These are phyloP conservation scores for Tulasnella sp. DNA, from an alignment of 768 basidiomycete genomes.

Conservation along the genomic window DNA sequence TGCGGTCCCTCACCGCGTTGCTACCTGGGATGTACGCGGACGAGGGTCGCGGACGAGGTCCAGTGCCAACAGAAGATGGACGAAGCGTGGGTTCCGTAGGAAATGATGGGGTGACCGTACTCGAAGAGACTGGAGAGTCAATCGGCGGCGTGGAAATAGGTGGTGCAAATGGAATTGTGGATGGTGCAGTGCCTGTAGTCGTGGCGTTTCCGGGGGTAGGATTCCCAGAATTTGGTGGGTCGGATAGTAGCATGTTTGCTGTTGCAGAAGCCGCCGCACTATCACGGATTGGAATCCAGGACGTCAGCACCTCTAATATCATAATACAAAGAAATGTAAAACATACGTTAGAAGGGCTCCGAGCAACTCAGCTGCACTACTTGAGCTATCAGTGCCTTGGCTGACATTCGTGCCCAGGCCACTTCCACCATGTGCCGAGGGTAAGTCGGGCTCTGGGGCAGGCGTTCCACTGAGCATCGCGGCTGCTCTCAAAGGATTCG, in stretches of 20 bases:
- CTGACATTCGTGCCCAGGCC: neutral
- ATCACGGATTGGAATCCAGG: neutral
- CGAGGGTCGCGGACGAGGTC: constrained; percentile 4
- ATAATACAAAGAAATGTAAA: neutral
- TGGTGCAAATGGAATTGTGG: neutral
- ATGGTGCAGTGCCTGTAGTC: neutral
- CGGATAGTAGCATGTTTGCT: constrained; percentile 11
- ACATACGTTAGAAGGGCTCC: constrained; percentile 14
- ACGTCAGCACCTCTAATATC: neutral
- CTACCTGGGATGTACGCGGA: neutral
- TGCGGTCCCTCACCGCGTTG: too few species aligned
- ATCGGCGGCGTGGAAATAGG: neutral
- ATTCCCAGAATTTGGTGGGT: constrained; percentile 4
- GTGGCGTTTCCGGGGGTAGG: neutral
- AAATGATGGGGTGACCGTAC: neutral
- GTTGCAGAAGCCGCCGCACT: constrained; percentile 15
- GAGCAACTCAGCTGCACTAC: constrained; percentile 10
- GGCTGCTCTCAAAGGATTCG: too few species aligned
- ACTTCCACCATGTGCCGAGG: too few species aligned
- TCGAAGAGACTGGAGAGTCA: neutral
- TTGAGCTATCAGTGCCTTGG: constrained; percentile 7
- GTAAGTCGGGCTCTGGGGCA: neutral
- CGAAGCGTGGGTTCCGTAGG: neutral
- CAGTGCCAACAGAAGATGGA: constrained; percentile 6
- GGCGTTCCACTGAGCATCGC: neutral